Evolutionary conservation across 257 asterid genomes (phyloP), one percentile per base, ranked within the genome.

Genomic region (Ocimum tenuiflorum): DNA sequence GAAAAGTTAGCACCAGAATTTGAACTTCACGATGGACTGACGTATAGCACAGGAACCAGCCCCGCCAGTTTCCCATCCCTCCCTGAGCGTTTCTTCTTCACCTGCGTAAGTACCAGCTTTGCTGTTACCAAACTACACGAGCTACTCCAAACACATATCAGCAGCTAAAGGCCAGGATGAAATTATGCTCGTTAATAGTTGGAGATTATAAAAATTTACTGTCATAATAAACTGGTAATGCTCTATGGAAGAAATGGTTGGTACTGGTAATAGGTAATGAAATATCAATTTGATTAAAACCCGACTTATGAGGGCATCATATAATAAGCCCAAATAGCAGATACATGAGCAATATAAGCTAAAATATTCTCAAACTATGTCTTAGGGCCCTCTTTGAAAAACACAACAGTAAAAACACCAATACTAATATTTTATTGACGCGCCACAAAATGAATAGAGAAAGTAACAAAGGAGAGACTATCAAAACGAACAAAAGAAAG

Each of bases 1-100:
- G 23, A 56, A 68, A 3, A 35, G 35, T 10, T 42, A 31, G 3
- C 22, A 36, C 13, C 48, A 33, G 1, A 3, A 11, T 42, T 31
- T 31, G 41, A 27, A 53, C 60, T 31, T 89, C 82, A 90, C 64
- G 97, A 87, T 65, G 75, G 89, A 52, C 82, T 87, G 77, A 94
- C 95, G 69, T 94, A 94, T 14, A 94, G 95, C 73, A 94, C 99
- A 8, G 99, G 99, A 69, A 94, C 99, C 35, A 94, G 89, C 39
- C 99, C 99, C 1, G 94, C 94, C 90, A 83, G 79, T 85, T 86
- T 94, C n/a, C 99, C 99, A 52, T 94, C 99, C 80, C 95, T 83
- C 27, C 97, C 95, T 0, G 95, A 94, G 7, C 95, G 94, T 77
- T 88, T 94, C 81, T 94, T 94, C 90, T 82, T 94, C 60, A 94